Conservation (phyloP, 75 land plant genomes). For the Picea glauca region DNA sequence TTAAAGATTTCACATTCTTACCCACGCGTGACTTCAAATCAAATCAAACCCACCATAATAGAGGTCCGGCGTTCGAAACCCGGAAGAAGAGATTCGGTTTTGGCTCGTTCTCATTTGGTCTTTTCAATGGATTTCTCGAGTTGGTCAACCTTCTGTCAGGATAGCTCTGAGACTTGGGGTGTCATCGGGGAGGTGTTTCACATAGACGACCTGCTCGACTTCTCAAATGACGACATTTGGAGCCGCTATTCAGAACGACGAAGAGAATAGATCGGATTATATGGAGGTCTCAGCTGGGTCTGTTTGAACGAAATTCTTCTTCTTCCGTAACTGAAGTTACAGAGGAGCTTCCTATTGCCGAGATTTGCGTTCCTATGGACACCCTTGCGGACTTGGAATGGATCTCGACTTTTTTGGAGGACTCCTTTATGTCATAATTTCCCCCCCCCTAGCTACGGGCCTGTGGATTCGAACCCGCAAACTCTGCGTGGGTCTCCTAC, state of each 20-base stretch:
- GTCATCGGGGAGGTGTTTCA: slow-evolving; percentile 15
- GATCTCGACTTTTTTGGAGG: slow-evolving; percentile 18
- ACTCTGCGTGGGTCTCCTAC: no score
- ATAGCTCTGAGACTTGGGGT: no score
- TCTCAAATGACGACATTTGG: slow-evolving; percentile 41
- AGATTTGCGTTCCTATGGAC: slow-evolving; percentile 33
- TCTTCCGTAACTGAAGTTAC: neutral
- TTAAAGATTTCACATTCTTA: no score
- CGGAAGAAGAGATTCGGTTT: neutral
- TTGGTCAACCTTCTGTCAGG: neutral
- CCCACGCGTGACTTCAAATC: slow-evolving; percentile 13
- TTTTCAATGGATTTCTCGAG: neutral
- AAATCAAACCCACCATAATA: neutral
- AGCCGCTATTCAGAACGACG: slow-evolving; percentile 20
- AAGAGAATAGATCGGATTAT: neutral
- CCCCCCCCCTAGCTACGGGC: neutral
- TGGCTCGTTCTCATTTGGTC: neutral
- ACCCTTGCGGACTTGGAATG: slow-evolving; percentile 36
- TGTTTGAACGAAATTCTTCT: slow-evolving; percentile 1
- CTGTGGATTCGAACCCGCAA: neutral
- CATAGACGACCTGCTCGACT: slow-evolving; percentile 39
- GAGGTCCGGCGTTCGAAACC: neutral
- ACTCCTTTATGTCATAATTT: neutral
- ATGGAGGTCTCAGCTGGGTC: neutral
- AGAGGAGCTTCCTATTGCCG: slow-evolving; percentile 1